Evolutionary conservation across 495 filamentous ascomycete species (phyloP).

Genomic region (Rhizodiscina lignyota): DNA sequence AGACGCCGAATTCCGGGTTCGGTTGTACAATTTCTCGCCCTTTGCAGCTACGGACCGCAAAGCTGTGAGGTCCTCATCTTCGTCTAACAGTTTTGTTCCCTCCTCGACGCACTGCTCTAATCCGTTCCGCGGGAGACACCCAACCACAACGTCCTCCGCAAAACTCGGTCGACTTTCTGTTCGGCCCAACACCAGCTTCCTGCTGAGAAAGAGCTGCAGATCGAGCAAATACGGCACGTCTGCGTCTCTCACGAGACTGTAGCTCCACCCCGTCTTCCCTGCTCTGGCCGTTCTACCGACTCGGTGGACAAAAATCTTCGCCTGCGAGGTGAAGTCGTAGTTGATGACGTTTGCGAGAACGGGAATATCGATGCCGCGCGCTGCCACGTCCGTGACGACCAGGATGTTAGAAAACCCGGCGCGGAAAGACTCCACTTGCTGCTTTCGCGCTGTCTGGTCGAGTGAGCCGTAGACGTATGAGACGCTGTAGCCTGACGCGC

Average conservation of each 20-base stretch:
- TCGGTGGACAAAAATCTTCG: conserved; percentile 91
- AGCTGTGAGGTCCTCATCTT: conserved; percentile 52
- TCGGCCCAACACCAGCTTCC: conserved; percentile 52
- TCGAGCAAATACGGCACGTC: conserved; percentile 87
- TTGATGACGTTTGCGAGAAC: conserved; percentile 95
- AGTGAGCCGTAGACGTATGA: conserved; percentile 88
- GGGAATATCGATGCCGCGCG: conserved; percentile 94
- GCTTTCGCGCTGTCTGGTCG: conserved; percentile 80
- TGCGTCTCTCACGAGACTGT: conserved; percentile 68
- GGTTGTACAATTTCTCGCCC: conserved; percentile 82
- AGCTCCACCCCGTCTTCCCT: conserved; percentile 83
- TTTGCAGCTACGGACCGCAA: conserved; percentile 62
- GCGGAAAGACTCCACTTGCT: conserved; percentile 79
- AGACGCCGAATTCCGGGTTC: conserved; percentile 77
- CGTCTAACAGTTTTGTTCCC: conserved; percentile 56
- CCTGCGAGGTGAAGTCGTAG: conserved; percentile 93
- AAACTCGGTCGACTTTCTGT: conserved; percentile 42
- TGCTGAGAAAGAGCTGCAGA: conserved; percentile 84
- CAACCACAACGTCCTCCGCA: conserved; percentile 65
- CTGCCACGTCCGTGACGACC: conserved; percentile 95
- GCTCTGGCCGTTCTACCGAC: conserved; percentile 92
- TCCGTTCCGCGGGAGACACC: conserved; percentile 47
- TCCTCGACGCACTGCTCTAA: conserved; percentile 63
- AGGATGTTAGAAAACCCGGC: conserved; percentile 72
- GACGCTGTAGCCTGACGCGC: conserved; percentile 61